These are phyloP conservation scores for Crithidia sp. DNA, from an alignment of 208 protist species.

Conservation along the genomic window DNA sequence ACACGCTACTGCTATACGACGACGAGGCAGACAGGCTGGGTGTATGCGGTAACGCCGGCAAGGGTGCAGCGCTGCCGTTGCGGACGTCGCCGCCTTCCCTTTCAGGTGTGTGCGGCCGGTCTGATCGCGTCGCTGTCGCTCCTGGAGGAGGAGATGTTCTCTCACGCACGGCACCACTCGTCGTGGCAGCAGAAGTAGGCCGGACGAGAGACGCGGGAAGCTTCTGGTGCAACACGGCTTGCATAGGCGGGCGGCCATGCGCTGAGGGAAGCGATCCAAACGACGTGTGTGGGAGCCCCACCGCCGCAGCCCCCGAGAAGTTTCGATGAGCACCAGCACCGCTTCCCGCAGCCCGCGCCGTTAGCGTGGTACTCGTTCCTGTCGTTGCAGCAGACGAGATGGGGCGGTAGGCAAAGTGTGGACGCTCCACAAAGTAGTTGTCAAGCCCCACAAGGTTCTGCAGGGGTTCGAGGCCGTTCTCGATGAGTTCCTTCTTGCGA, in stretches of 20 bases:
- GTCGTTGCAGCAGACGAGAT: background rate
- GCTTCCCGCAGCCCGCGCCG: too few relatives aligned
- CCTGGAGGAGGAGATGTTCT: too few relatives aligned
- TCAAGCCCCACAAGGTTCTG: conserved; percentile 39
- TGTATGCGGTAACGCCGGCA: background rate
- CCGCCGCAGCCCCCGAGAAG: too few relatives aligned
- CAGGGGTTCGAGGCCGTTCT: conserved; percentile 26
- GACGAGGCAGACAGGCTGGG: background rate
- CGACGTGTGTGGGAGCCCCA: background rate
- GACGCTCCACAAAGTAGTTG: conserved; percentile 26
- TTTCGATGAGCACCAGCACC: too few relatives aligned
- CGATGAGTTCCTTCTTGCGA: conserved; percentile 24
- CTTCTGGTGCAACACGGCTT: too few relatives aligned
- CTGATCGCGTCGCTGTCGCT: too few relatives aligned
- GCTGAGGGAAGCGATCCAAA: background rate
- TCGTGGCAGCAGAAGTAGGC: too few relatives aligned
- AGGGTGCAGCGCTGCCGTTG: background rate
- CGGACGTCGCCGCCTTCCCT: too few relatives aligned
- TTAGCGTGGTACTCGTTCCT: background rate
- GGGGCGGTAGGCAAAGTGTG: conserved; percentile 17
- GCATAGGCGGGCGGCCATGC: background rate
- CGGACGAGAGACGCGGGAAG: too few relatives aligned
- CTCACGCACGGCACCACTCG: too few relatives aligned
- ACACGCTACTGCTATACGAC: background rate
- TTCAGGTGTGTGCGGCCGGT: too few relatives aligned